phyloP scores from a whole-genome alignment of 805 yeast species.

The Dipodascus geniculatus region DNA sequence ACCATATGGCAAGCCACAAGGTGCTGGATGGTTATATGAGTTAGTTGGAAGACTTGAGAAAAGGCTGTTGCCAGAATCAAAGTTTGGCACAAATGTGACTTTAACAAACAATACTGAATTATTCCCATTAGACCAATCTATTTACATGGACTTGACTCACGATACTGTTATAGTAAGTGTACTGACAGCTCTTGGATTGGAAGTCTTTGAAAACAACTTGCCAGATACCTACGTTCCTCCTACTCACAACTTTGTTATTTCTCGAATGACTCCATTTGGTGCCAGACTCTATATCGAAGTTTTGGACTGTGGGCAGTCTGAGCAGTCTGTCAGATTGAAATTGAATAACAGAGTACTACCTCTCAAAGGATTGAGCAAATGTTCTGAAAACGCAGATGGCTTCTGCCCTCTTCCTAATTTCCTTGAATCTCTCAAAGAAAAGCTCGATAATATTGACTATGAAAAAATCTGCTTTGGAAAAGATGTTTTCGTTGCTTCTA shows the following conservation, averaged over 20 bases:
- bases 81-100: constrained; percentile 39
- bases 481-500: not conserved
- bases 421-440: constrained; percentile 19
- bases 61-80: constrained; percentile 37
- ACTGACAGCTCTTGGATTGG: constrained; percentile 52
- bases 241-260: constrained; percentile 28
- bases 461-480: constrained; percentile 19
- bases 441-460: constrained; percentile 19
- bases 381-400: constrained; percentile 23
- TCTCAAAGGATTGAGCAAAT: constrained; percentile 22
- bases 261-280: constrained; percentile 32
- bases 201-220: constrained; percentile 29
- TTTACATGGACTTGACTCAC: constrained; percentile 64
- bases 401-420: constrained; percentile 24
- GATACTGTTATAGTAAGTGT: constrained; percentile 56
- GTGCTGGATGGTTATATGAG: constrained; percentile 42
- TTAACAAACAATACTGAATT: constrained; percentile 19
- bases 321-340: constrained; percentile 22
- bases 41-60: constrained; percentile 32
- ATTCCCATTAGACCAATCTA: constrained; percentile 34
- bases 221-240: constrained; percentile 33
- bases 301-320: constrained; percentile 14
- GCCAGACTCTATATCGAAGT: constrained; percentile 30
- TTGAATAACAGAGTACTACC: constrained; percentile 30
- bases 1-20: constrained; percentile 40